phyloP scores from a whole-genome alignment of 140 eudicot species.

The Eryngium alpinum region DNA sequence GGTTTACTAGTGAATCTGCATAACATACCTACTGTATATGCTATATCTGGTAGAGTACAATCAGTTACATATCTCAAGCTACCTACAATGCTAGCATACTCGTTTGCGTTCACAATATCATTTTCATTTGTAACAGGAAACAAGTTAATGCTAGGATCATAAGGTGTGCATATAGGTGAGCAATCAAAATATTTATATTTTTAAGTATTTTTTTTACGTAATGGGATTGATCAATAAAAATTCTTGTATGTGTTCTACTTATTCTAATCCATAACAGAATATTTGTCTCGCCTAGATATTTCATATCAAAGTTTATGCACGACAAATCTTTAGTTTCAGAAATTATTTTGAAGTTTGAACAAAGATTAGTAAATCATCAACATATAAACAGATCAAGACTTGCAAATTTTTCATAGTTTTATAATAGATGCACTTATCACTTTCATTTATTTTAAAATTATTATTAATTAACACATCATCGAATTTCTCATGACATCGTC shows the following conservation, averaged over 20 bases:
- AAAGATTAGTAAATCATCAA: constrained; percentile 3
- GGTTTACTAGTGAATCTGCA: background rate
- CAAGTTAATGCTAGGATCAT: background rate
- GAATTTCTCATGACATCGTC: constrained; percentile 11
- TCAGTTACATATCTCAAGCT: background rate
- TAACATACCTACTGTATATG: background rate
- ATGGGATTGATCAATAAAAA: constrained; percentile 1
- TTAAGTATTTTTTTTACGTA: constrained; percentile 7
- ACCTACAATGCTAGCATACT: background rate
- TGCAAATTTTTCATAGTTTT: background rate
- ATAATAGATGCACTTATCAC: constrained; percentile 10
- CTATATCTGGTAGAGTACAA: background rate
- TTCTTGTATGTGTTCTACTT: background rate
- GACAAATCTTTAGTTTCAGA: background rate
- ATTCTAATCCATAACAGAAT: background rate
- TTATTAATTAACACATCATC: background rate
- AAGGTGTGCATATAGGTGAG: background rate
- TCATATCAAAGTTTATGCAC: background rate
- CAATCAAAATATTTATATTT: constrained; percentile 8
- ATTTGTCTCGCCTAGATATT: background rate
- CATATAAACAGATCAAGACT: background rate
- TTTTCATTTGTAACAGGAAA: background rate
- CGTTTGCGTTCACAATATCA: background rate
- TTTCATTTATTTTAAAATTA: background rate
- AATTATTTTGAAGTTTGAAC: background rate